These are phyloP conservation scores for Naganishia liquefaciens DNA, from an alignment of 1,284 basidiomycete genomes.

Conservation along the genomic window DNA sequence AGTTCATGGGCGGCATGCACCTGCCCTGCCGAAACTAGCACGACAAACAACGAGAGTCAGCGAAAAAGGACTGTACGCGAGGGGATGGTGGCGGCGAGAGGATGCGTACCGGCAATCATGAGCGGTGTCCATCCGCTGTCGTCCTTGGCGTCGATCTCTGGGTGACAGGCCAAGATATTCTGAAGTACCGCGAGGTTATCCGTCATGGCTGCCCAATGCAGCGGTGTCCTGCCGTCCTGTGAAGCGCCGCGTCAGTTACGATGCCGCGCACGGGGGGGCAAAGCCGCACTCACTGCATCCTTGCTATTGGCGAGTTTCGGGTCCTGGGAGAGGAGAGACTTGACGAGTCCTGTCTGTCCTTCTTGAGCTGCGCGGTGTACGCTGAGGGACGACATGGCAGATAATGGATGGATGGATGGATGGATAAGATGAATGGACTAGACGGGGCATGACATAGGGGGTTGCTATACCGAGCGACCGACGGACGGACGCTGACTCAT, in stretches of 20 bases:
- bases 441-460: too few relatives aligned
- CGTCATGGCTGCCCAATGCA: conserved; percentile 85
- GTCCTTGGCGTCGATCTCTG: conserved; percentile 71
- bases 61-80: conserved; percentile 36
- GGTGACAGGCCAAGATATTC: conserved; percentile 70
- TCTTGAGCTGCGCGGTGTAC: conserved; percentile 54
- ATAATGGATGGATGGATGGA: background rate
- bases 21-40: conserved; percentile 74
- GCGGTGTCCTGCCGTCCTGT: conserved; percentile 86
- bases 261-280: too few relatives aligned
- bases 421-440: too few relatives aligned
- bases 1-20: conserved; percentile 76
- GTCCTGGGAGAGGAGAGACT: conserved; percentile 68
- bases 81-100: too few relatives aligned
- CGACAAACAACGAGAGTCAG: background rate
- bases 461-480: too few relatives aligned
- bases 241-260: background rate
- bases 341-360: conserved; percentile 71
- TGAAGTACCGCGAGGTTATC: conserved; percentile 67
- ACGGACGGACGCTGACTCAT: conserved; percentile 9
- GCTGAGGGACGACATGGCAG: conserved; percentile 36
- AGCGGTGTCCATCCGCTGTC: conserved; percentile 79
- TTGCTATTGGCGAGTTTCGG: conserved; percentile 65
- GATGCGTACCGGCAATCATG: conserved; percentile 85
- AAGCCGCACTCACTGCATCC: conserved; percentile 70